Base-by-base conservation (phyloP, 352 stramenopile genomes). In the Globisporangium barbulae region DNA sequence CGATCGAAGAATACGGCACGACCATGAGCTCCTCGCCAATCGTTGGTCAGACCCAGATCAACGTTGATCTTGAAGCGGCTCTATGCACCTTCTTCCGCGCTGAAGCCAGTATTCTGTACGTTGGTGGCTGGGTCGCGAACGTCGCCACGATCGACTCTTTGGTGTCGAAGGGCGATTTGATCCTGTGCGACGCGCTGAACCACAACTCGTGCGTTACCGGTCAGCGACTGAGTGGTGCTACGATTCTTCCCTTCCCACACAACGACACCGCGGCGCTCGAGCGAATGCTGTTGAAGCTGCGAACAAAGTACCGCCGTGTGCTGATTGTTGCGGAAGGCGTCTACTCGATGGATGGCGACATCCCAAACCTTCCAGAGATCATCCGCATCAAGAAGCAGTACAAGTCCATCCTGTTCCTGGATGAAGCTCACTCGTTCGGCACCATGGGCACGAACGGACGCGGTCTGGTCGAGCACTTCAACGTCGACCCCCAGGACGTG, bases 1-100 rank as follows among this genome's bases (percentile, higher is more conserved):
- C 70, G 28, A 89, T 93, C 47, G 72, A 88, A 3, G 72, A 83
- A 56, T 91, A 91, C 53, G 85, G 85, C 39, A 89, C 81, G 35
- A 90, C 82, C 1, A 93, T 93, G 85, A 89, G 78, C 33, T 93
- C 82, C 47, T 91, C 82, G 19, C 82, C 85, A 42, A 93, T 91
- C 60, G 82, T 93, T 12, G 85, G 82, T 6, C 85, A 93, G 59
- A 90, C 74, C 3, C 77, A 81, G 42, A 67, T 93, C 28, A 90
- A 89, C 48, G 75, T 86, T 25, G 82, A 88, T 15, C 76, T 93
- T 25, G 85, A 93, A 56, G 71, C 74, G 9, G 79, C 73, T 9
- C 66, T 93, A 33, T 84, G 82, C 61, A 69, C 55, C 22, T 91
- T 91, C 48, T 91, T 93, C 66, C 54, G 66, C 2, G 76, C 78